phyloP scores from a whole-genome alignment of 192 early-diverging fungal genomes.

The Mortierella claussenii region DNA sequence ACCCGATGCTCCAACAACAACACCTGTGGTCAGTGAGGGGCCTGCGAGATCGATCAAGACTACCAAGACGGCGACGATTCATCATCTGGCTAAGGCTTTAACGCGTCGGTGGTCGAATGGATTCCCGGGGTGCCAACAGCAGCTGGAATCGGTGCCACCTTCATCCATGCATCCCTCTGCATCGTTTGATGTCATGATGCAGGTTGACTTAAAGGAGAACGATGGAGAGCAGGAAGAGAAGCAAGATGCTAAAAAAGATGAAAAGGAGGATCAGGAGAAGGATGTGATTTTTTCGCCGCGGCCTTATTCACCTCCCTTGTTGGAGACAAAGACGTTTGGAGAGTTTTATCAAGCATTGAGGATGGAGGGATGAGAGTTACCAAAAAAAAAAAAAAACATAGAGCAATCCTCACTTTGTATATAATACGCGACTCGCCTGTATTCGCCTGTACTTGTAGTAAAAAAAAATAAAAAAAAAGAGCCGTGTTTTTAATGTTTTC shows the following conservation, averaged over 20 bases:
- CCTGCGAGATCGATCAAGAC: background rate
- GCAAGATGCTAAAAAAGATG: background rate
- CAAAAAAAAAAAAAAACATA: background rate
- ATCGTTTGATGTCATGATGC: background rate
- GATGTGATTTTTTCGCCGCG: conserved; percentile 46
- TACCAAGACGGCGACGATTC: conserved; percentile 6
- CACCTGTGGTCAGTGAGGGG: too few relatives aligned
- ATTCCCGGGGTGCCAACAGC: conserved; percentile 1
- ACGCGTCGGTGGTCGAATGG: conserved; percentile 23
- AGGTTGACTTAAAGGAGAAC: background rate
- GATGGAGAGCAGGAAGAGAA: background rate
- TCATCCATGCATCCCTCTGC: background rate
- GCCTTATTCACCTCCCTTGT: conserved; percentile 25
- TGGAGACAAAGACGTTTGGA: conserved; percentile 27
- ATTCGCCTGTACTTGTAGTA: background rate
- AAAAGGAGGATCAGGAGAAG: background rate
- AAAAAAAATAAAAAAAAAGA: background rate
- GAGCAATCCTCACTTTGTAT: background rate
- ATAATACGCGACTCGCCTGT: background rate
- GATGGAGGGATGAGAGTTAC: conserved; percentile 22
- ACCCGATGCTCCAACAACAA: too few relatives aligned
- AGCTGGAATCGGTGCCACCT: background rate
- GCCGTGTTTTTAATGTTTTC: too few relatives aligned
- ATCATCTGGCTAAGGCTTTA: conserved; percentile 17
- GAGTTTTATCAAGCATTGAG: conserved; percentile 33